These are phyloP conservation scores for Suillus subaureus DNA, from an alignment of 768 basidiomycete species.

Conservation along the genomic window DNA sequence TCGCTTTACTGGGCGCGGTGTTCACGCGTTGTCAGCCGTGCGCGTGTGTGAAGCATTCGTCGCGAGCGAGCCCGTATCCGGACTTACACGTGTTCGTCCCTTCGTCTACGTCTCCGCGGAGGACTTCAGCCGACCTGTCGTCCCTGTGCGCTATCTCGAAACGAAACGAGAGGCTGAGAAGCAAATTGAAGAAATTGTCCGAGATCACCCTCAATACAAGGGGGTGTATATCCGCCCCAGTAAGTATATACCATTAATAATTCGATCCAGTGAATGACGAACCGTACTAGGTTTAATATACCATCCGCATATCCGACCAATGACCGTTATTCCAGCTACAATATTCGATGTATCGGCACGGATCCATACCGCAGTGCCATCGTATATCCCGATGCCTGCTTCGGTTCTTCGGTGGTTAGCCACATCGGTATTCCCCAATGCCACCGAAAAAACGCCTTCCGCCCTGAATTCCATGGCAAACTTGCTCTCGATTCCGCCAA, in stretches of 20 bases:
- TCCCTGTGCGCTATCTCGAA: conserved; percentile 85
- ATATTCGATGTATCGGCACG: conserved; percentile 80
- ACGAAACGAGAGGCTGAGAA: conserved; percentile 93
- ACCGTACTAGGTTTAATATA: conserved; percentile 80
- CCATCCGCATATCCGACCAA: conserved; percentile 91
- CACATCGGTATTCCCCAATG: conserved; percentile 23
- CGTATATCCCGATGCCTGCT: conserved; percentile 64
- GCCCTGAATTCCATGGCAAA: conserved; percentile 72
- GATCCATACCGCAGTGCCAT: conserved; percentile 63
- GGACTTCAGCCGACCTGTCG: conserved; percentile 77
- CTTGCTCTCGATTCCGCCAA: conserved; percentile 81
- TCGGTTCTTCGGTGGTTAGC: conserved; percentile 57
- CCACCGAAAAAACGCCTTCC: conserved; percentile 39
- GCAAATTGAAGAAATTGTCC: conserved; percentile 59
- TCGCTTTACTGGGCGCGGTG: conserved; percentile 14
- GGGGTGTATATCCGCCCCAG: conserved; percentile 89
- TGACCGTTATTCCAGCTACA: conserved; percentile 83
- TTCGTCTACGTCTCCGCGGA: conserved; percentile 97
- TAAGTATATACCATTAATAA: conserved; percentile 42
- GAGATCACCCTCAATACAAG: conserved; percentile 48
- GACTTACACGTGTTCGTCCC: conserved; percentile 44
- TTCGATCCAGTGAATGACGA: neutral
- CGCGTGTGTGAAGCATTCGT: conserved; percentile 79
- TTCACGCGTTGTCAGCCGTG: conserved; percentile 48
- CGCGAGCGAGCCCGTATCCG: conserved; percentile 41